Evolutionary conservation across 352 stramenopile genomes (phyloP).

Genomic region (Pythium brachiatum): DNA sequence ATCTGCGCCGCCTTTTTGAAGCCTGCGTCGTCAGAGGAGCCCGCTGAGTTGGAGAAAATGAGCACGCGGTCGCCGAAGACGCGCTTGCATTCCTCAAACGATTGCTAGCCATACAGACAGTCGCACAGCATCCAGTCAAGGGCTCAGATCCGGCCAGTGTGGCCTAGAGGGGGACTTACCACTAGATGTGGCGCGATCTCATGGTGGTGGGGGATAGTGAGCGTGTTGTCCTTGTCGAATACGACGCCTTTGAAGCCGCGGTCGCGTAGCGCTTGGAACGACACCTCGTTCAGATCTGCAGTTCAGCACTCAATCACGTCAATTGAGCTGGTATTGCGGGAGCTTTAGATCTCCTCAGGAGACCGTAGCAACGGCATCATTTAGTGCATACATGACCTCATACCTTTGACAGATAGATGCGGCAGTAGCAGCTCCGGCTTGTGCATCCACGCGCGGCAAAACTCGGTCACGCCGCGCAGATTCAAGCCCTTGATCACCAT

Average conservation of each 20-base stretch:
- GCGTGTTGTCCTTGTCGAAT: constrained; percentile 98
- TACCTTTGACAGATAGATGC: constrained; percentile 80
- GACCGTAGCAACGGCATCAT: not conserved
- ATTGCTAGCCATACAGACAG: constrained; percentile 27
- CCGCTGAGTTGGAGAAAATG: constrained; percentile 96
- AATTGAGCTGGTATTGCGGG: not conserved
- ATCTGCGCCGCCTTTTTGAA: constrained; percentile 82
- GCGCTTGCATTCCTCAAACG: constrained; percentile 71
- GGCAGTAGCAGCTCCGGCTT: constrained; percentile 74
- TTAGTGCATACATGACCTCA: not conserved
- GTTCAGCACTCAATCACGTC: not conserved
- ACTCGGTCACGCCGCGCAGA: constrained; percentile 71
- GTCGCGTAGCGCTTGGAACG: constrained; percentile 71
- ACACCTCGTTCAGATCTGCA: constrained; percentile 79
- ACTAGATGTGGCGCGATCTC: constrained; percentile 76
- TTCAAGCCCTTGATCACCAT: constrained; percentile 72
- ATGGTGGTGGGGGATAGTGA: constrained; percentile 90
- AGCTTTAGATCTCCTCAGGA: constrained; percentile 3
- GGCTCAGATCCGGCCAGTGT: not conserved
- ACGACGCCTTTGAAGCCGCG: constrained; percentile 91
- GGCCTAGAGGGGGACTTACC: not conserved
- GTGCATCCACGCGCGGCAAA: constrained; percentile 70
- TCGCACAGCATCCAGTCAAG: constrained; percentile 1
- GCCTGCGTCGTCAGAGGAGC: constrained; percentile 88
- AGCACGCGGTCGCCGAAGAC: constrained; percentile 91